Conservation (phyloP, 148 eudicot species). For the Hydrangea macrophylla region DNA sequence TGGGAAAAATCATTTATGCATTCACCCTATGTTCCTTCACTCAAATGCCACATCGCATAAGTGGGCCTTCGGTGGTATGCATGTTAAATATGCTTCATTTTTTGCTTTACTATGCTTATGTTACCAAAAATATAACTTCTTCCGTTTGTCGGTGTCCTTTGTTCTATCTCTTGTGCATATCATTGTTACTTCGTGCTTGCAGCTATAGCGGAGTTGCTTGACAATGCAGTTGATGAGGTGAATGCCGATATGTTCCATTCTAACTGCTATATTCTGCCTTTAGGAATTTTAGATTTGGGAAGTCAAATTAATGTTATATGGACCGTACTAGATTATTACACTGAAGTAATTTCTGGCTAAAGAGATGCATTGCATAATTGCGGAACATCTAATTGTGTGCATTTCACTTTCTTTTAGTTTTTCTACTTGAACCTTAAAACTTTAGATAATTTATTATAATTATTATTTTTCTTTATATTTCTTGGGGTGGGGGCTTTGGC, state of each 20-base stretch:
- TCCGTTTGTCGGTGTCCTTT: neutral
- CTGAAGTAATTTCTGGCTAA: neutral
- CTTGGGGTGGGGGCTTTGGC: neutral
- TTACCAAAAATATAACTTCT: conserved; percentile 6
- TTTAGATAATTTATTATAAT: too few species aligned
- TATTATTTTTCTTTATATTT: too few species aligned
- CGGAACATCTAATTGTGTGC: neutral
- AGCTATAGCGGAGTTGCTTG: conserved; percentile 80
- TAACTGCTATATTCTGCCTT: neutral
- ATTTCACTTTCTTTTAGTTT: too few species aligned
- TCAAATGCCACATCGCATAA: conserved; percentile 77
- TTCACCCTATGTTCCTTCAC: conserved; percentile 67
- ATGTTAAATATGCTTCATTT: neutral
- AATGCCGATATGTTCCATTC: neutral
- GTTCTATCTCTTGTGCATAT: neutral
- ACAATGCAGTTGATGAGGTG: conserved; percentile 82
- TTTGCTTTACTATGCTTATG: neutral
- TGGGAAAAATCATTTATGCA: conserved; percentile 36
- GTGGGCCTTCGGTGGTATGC: conserved; percentile 71
- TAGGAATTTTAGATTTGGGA: neutral
- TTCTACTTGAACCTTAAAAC: too few species aligned
- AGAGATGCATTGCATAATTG: neutral
- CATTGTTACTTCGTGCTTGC: conserved; percentile 19
- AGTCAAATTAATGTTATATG: neutral
- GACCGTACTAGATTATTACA: neutral